A percentile compares a stretch with the other conserved stretches of the same genome.
Evolutionary conservation across 306 rosid genomes (phyloP).

Genomic region (Fragaria nilgerrensis): DNA sequence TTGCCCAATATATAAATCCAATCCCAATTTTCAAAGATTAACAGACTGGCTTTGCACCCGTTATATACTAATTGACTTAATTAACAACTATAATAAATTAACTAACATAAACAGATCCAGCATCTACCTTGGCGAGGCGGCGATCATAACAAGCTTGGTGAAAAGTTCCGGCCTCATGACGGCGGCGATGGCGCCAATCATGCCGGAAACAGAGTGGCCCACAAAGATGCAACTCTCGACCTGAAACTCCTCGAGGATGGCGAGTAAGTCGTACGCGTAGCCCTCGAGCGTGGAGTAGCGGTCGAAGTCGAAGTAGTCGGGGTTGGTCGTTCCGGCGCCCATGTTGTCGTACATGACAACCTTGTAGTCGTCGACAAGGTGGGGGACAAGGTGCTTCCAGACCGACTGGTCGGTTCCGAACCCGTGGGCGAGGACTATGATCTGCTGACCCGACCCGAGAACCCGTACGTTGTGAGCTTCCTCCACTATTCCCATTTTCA

Average conservation of each 20-base stretch:
- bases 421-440: conserved; percentile 65
- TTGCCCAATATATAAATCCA: neutral
- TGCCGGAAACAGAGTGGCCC: conserved; percentile 84
- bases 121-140: conserved; percentile 63
- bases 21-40: neutral
- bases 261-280: conserved; percentile 59
- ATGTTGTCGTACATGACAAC: conserved; percentile 70
- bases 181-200: conserved; percentile 68
- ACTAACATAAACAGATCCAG: neutral
- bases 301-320: conserved; percentile 79
- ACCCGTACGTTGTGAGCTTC: conserved; percentile 81
- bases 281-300: conserved; percentile 68
- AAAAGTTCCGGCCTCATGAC: conserved; percentile 70
- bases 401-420: conserved; percentile 85
- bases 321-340: conserved; percentile 86
- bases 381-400: conserved; percentile 77
- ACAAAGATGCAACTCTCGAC: conserved; percentile 60
- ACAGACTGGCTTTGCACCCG: neutral
- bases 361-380: conserved; percentile 48
- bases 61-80: neutral
- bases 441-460: conserved; percentile 46
- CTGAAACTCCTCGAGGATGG: conserved; percentile 56
- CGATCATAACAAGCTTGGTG: conserved; percentile 56
- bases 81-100: neutral
- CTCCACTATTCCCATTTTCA: conserved; percentile 59